Percentiles rank a stretch among this genome's conserved stretches.
phyloP scores from a whole-genome alignment of 1,284 basidiomycete species.

The Rhodotorula mucilaginosa region DNA sequence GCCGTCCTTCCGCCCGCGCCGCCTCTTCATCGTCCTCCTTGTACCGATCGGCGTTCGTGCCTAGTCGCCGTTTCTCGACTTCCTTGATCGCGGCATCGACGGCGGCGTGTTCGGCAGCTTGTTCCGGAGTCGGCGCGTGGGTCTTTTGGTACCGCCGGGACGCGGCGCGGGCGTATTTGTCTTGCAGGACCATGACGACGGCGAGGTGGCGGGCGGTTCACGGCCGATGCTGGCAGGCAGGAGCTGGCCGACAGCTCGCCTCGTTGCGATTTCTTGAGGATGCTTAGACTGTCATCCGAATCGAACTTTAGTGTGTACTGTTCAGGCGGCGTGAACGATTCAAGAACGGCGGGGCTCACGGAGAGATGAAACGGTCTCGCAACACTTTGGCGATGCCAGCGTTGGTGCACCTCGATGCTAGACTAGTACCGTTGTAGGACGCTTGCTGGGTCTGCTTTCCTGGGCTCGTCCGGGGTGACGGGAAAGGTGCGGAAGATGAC shows the following conservation, averaged over 20 bases:
- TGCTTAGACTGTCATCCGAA: neutral
- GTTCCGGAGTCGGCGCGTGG: constrained; percentile 8
- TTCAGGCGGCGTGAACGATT: neutral
- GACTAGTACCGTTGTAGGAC: no score
- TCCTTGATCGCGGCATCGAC: constrained; percentile 1
- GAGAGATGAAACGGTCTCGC: no score
- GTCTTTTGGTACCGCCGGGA: constrained; percentile 12
- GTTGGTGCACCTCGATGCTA: no score
- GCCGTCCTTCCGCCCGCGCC: neutral
- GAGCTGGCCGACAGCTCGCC: no score
- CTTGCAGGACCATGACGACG: constrained; percentile 25
- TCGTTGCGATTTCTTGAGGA: no score
- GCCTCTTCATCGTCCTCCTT: constrained; percentile 13
- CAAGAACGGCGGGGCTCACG: no score
- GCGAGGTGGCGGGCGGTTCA: no score
- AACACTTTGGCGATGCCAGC: no score
- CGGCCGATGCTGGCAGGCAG: no score
- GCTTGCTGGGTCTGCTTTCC: no score
- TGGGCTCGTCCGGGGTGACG: no score
- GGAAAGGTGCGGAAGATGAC: neutral
- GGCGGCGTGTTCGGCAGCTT: constrained; percentile 3
- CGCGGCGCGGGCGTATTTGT: constrained; percentile 14
- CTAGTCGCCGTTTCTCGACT: constrained; percentile 11
- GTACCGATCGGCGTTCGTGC: constrained; percentile 24
- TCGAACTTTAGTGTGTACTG: neutral